Conservation (phyloP, 805 yeast genomes). For the Zygosaccharomyces bailii region DNA sequence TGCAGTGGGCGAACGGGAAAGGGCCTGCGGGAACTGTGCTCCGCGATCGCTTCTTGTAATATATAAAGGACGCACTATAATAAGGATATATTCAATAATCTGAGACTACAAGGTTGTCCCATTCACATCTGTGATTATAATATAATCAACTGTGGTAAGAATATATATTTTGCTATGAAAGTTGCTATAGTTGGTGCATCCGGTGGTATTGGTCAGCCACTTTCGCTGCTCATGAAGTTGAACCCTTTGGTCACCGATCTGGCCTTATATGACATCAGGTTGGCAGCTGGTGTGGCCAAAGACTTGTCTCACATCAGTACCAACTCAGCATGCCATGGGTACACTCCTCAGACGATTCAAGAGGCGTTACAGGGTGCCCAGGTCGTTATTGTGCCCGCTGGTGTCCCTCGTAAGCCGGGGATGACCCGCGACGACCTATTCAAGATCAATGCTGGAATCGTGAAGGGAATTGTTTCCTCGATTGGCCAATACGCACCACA, state of each 20-base stretch:
- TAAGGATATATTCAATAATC: no score
- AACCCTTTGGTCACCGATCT: constrained; percentile 68
- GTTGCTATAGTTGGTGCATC: constrained; percentile 81
- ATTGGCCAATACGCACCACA: constrained; percentile 64
- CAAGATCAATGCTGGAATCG: constrained; percentile 80
- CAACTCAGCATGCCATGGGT: constrained; percentile 62
- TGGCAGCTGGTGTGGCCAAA: constrained; percentile 79
- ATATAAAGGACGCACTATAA: neutral
- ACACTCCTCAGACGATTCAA: constrained; percentile 62
- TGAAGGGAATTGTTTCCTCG: constrained; percentile 69
- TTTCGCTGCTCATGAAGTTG: constrained; percentile 62
- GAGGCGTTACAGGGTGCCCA: constrained; percentile 76
- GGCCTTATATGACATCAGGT: constrained; percentile 68
- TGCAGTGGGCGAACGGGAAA: constrained; percentile 7
- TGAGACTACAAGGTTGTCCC: no score
- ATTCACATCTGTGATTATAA: no score
- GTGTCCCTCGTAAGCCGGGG: constrained; percentile 87
- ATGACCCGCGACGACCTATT: constrained; percentile 85
- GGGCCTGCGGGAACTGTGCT: constrained; percentile 8
- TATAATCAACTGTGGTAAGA: no score
- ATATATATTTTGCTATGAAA: no score
- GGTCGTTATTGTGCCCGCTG: constrained; percentile 84
- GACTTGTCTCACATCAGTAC: constrained; percentile 79
- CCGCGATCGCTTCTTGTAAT: constrained; percentile 8
- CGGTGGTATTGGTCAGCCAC: constrained; percentile 80